These are phyloP conservation scores for Trametes punicea DNA, from an alignment of 768 basidiomycete genomes.

Conservation along the genomic window DNA sequence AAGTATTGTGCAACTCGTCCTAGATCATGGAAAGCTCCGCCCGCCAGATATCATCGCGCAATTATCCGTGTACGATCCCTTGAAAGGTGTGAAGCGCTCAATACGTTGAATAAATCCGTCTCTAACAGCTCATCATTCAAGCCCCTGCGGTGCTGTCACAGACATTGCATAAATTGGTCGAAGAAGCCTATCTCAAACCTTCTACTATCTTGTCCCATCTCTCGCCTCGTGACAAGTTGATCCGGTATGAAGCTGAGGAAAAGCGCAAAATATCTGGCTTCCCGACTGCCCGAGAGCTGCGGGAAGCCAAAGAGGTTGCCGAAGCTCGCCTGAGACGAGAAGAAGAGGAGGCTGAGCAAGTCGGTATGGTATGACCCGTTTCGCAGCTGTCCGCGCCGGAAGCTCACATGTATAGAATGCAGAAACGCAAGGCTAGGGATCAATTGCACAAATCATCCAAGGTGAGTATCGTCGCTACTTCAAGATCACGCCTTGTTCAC, in stretches of 20 bases:
- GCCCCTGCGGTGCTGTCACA: slow-evolving; percentile 50
- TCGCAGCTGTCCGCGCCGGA: not conserved
- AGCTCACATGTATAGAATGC: slow-evolving; percentile 15
- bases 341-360: slow-evolving; percentile 69
- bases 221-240: slow-evolving; percentile 77
- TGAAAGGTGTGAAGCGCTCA: slow-evolving; percentile 27
- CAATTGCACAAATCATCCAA: slow-evolving; percentile 49
- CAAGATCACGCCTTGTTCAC: slow-evolving; percentile 16
- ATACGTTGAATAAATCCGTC: not conserved
- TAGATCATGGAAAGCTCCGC: slow-evolving; percentile 85
- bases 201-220: slow-evolving; percentile 74
- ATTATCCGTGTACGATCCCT: slow-evolving; percentile 45
- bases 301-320: slow-evolving; percentile 67
- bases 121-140: slow-evolving; percentile 23
- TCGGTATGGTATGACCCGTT: slow-evolving; percentile 57
- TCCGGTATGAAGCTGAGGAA: slow-evolving; percentile 78
- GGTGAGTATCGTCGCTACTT: slow-evolving; percentile 34
- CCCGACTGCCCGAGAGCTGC: slow-evolving; percentile 76
- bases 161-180: slow-evolving; percentile 67
- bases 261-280: slow-evolving; percentile 70
- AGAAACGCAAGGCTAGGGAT: slow-evolving; percentile 67
- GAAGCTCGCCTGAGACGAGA: slow-evolving; percentile 60
- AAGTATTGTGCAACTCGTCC: slow-evolving; percentile 69
- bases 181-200: slow-evolving; percentile 70
- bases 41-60: slow-evolving; percentile 63